Evolutionary conservation across 495 filamentous ascomycete genomes (phyloP).

Genomic region (Glarea lozoyensis): DNA sequence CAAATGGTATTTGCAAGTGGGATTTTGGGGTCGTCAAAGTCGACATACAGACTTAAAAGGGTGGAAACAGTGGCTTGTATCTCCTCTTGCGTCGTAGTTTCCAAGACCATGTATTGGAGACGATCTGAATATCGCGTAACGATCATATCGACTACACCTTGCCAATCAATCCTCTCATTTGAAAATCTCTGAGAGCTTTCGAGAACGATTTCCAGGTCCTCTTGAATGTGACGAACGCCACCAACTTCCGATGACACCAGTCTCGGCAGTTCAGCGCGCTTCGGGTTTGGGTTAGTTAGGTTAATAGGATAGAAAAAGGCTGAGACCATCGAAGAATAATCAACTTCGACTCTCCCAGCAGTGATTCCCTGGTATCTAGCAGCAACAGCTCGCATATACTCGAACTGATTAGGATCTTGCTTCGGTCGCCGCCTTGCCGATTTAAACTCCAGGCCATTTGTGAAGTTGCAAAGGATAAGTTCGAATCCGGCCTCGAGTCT

Average conservation of each 20-base stretch:
- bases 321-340: slow-evolving; percentile 54
- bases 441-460: slow-evolving; percentile 6
- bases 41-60: slow-evolving; percentile 41
- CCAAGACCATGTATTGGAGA: slow-evolving; percentile 36
- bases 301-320: slow-evolving; percentile 47
- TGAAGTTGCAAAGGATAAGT: slow-evolving; percentile 57
- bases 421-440: slow-evolving; percentile 13
- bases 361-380: slow-evolving; percentile 53
- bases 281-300: slow-evolving; percentile 37
- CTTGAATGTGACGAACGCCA: slow-evolving; percentile 32
- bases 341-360: slow-evolving; percentile 39
- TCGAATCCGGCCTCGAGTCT: slow-evolving; percentile 66
- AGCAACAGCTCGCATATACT: slow-evolving; percentile 34
- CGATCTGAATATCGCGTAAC: slow-evolving; percentile 46
- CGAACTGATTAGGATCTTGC: slow-evolving; percentile 11
- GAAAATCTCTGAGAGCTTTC: slow-evolving; percentile 5
- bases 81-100: slow-evolving; percentile 22
- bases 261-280: slow-evolving; percentile 34
- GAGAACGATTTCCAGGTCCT: slow-evolving; percentile 24
- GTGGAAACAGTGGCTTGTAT: slow-evolving; percentile 35
- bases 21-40: slow-evolving; percentile 31
- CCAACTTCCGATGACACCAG: slow-evolving; percentile 27
- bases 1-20: slow-evolving; percentile 37
- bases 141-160: slow-evolving; percentile 51
- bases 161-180: slow-evolving; percentile 43